Conservation (phyloP, 805 yeast genomes). For the Lachancea quebecensis region DNA sequence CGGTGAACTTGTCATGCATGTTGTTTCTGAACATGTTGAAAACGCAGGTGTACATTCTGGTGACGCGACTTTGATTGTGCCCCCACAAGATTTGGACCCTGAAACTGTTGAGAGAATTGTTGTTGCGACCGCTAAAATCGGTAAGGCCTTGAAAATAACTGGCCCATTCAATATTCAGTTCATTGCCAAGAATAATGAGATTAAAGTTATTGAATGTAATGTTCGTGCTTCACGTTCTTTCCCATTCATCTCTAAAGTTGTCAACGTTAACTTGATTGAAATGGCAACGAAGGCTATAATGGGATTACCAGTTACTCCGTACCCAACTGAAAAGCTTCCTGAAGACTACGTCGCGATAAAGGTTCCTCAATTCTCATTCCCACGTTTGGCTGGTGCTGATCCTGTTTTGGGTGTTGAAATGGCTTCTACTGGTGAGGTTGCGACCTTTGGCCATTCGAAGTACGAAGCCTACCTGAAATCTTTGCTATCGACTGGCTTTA, state of each 20-base stretch:
- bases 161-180: conserved; percentile 98
- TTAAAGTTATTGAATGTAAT: conserved; percentile 97
- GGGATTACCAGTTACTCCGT: conserved; percentile 82
- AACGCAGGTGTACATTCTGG: conserved; percentile 99
- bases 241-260: conserved; percentile 97
- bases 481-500: conserved; percentile 90
- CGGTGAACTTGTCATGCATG: conserved; percentile 93
- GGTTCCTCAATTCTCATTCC: conserved; percentile 96
- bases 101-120: conserved; percentile 89
- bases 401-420: conserved; percentile 97
- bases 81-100: conserved; percentile 90
- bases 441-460: conserved; percentile 91
- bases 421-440: conserved; percentile 99
- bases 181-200: conserved; percentile 89
- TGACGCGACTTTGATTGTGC: conserved; percentile 95
- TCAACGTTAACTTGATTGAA: conserved; percentile 92
- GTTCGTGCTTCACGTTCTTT: conserved; percentile 99
- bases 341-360: conserved; percentile 92
- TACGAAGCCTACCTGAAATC: conserved; percentile 97
- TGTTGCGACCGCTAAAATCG: conserved; percentile 93
- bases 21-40: conserved; percentile 96
- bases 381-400: conserved; percentile 95
- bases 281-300: conserved; percentile 94
- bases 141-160: conserved; percentile 87
- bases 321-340: conserved; percentile 84